phyloP scores from a whole-genome alignment of 2,329 filamentous ascomycete genomes.

The Neonectria neomacrospora region DNA sequence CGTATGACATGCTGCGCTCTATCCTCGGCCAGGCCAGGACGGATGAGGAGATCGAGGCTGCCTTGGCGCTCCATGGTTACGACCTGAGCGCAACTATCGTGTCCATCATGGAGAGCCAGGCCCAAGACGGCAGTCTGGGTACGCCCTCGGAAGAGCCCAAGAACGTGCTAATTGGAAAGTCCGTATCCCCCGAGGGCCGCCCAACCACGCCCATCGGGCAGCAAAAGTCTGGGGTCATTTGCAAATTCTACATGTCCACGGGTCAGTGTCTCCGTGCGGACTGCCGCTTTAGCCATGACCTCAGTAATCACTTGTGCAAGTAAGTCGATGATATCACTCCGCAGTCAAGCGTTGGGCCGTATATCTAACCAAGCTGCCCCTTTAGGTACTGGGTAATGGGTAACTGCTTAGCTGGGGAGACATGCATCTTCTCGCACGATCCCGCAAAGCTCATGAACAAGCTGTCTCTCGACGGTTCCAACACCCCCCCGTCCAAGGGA shows the following conservation, averaged over 20 bases:
- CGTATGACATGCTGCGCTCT: constrained; percentile 96
- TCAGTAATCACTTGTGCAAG: constrained; percentile 98
- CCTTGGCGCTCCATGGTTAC: constrained; percentile 88
- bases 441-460: constrained; percentile 87
- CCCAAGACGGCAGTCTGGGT: constrained; percentile 50
- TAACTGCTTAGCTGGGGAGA: constrained; percentile 91
- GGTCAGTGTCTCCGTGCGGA: constrained; percentile 96
- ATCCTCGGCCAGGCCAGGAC: constrained; percentile 89
- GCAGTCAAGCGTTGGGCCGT: background rate
- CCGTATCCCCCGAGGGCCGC: constrained; percentile 79
- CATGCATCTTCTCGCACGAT: constrained; percentile 97
- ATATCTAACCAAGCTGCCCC: constrained; percentile 21
- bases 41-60: constrained; percentile 94
- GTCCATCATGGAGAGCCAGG: constrained; percentile 82
- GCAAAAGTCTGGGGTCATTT: constrained; percentile 87
- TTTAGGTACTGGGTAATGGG: constrained; percentile 93
- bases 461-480: constrained; percentile 76
- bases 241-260: constrained; percentile 95
- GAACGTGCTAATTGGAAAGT: constrained; percentile 87
- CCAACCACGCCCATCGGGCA: constrained; percentile 81
- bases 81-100: constrained; percentile 93
- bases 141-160: constrained; percentile 65
- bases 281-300: constrained; percentile 95
- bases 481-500: constrained; percentile 71
- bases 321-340: constrained; percentile 61